Evolutionary conservation across 1,139 yeast species (phyloP).

Genomic region (Hyphopichia burtonii): DNA sequence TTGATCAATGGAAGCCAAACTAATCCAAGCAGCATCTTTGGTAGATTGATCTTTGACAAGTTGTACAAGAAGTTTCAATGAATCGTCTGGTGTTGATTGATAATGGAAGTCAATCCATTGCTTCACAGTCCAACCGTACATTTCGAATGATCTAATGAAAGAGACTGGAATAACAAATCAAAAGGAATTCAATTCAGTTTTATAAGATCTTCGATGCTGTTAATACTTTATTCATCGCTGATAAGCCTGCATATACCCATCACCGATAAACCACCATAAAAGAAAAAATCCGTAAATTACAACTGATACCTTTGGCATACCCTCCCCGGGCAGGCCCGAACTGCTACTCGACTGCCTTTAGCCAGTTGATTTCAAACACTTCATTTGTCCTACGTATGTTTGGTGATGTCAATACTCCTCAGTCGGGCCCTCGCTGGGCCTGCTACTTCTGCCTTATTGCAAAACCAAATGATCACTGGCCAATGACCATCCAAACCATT

Average conservation of each 20-base stretch:
- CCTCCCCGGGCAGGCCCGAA: too few species aligned
- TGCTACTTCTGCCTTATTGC: too few species aligned
- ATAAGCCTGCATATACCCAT: background rate
- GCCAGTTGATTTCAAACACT: too few species aligned
- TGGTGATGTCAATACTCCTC: too few species aligned
- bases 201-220: background rate
- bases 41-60: constrained; percentile 54
- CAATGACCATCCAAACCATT: too few species aligned
- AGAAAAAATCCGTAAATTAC: background rate
- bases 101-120: constrained; percentile 74
- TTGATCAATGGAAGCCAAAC: constrained; percentile 60
- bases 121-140: constrained; percentile 40
- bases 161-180: background rate
- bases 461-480: too few species aligned
- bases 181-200: too few species aligned
- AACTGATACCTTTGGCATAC: too few species aligned
- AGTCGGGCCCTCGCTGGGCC: too few species aligned
- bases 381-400: too few species aligned
- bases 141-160: constrained; percentile 5
- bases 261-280: background rate
- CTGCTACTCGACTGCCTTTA: too few species aligned
- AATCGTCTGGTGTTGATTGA: constrained; percentile 60
- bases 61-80: constrained; percentile 48
- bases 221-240: background rate
- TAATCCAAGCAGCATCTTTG: constrained; percentile 87